Evolutionary conservation across 129 eudicot species (phyloP).

Genomic region (Artemisia argyi): DNA sequence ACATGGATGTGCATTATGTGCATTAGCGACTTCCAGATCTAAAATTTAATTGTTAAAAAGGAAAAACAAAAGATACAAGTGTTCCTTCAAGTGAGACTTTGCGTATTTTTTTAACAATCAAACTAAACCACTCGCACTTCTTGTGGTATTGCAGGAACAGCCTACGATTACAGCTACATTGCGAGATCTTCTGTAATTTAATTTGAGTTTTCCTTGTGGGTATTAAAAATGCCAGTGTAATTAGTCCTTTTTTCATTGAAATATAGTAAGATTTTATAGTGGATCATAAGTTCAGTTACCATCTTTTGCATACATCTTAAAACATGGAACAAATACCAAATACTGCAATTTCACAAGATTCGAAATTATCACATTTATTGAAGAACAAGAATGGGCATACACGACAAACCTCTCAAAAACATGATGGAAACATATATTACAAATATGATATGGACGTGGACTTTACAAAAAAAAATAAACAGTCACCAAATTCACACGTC

Average conservation of each 20-base stretch:
- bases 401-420: conserved; percentile 21
- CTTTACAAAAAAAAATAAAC: conserved; percentile 23
- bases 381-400: conserved; percentile 19
- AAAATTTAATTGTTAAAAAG: too few relatives aligned
- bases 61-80: too few relatives aligned
- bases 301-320: background rate
- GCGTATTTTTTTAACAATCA: background rate
- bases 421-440: conserved; percentile 18
- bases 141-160: conserved; percentile 47
- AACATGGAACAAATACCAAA: background rate
- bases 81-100: background rate
- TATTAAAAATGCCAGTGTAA: conserved; percentile 19
- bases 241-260: conserved; percentile 7
- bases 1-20: too few relatives aligned
- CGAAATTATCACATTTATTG: background rate
- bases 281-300: background rate
- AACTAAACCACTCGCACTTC: background rate
- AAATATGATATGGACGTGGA: conserved; percentile 4
- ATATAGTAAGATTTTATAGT: conserved; percentile 10
- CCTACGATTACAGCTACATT: conserved; percentile 41
- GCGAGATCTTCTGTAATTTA: conserved; percentile 52
- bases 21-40: too few relatives aligned
- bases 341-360: too few relatives aligned
- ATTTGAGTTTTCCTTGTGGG: conserved; percentile 13
- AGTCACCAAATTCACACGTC: conserved; percentile 1